Evolutionary conservation across 2,329 filamentous ascomycete genomes (phyloP).

Genomic region (Ceratocystis smalleyi): DNA sequence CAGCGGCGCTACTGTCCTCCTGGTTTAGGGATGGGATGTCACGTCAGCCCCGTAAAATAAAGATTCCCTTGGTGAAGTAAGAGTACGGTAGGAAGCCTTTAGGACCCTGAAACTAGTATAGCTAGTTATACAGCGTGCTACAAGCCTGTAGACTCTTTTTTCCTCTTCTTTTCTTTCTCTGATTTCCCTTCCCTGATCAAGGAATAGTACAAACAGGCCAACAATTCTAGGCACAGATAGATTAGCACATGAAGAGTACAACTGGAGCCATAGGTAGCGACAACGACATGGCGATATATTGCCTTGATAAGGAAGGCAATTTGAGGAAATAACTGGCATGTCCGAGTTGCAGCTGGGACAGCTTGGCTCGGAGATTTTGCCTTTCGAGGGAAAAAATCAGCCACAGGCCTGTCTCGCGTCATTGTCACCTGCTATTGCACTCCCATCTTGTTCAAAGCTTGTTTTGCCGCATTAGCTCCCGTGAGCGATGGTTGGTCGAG

Average conservation of each 20-base stretch:
- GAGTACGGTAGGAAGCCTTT: neutral
- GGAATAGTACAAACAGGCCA: no score
- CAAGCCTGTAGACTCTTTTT: neutral
- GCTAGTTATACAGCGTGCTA: neutral
- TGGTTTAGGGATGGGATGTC: no score
- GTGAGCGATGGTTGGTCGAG: neutral
- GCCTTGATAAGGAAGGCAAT: neutral
- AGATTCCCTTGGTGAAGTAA: no score
- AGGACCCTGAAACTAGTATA: neutral
- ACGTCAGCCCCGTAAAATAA: no score
- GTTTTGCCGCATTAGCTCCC: neutral
- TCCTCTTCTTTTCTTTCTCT: neutral
- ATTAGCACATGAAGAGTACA: no score
- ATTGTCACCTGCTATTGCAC: neutral
- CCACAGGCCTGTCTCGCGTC: neutral
- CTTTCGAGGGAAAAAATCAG: neutral
- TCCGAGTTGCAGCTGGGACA: neutral
- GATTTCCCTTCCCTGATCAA: neutral
- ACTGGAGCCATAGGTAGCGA: no score
- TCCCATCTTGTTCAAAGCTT: neutral
- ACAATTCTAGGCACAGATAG: no score
- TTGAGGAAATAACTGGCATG: neutral
- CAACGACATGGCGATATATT: neutral
- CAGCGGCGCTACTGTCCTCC: no score
- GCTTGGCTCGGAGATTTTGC: neutral